Evolutionary conservation across 305 asterid species (phyloP), one percentile per base, ranked within the genome.

Genomic region (Fraxinus paxiana): DNA sequence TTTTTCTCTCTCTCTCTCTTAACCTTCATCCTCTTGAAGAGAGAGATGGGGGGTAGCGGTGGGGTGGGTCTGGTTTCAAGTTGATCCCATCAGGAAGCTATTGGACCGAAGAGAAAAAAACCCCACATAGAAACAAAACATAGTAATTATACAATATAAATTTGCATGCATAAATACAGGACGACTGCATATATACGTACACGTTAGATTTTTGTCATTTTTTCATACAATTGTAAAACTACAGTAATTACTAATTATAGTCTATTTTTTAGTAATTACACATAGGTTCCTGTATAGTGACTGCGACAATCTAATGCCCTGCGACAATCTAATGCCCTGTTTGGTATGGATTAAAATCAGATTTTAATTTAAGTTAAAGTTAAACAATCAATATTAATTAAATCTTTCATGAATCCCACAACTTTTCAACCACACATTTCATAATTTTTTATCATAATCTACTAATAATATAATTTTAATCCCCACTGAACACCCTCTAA

Each of bases 91-190:
- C 78, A 34, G 38, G 76, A 37, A 63, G 34, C 80, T 33, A 70
- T 59, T 77, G 26, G 46, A 75, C 73, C 73, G 28, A 6, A 63
- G 51, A 70, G 30, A 80, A 72, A 83, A 80, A 71, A 71, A 71
- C 75, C 85, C 59, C 86, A 82, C 82, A 86, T 84, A 84, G 86
- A 80, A 86, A 88, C 87, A 88, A 86, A 82, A 81, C 77, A 74
- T 28, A 80, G 38, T 77, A 70, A 78, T 30, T 85, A 86, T 59
- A 83, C 81, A 80, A 85, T 87, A 86, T 87, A 80, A 72, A 73
- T 46, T 78, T 83, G 84, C 89, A 88, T 88, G 89, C 83, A 86
- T 72, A 84, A 76, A 84, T 79, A 76, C 56, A 71, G 73, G 38
- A 67, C 85, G 80, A 77, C 10, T 76, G 83, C 79, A 78, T 71